Percentiles rank a stretch among this genome's conserved stretches.
phyloP scores from a whole-genome alignment of 768 basidiomycete genomes.

The Serendipita sp. region DNA sequence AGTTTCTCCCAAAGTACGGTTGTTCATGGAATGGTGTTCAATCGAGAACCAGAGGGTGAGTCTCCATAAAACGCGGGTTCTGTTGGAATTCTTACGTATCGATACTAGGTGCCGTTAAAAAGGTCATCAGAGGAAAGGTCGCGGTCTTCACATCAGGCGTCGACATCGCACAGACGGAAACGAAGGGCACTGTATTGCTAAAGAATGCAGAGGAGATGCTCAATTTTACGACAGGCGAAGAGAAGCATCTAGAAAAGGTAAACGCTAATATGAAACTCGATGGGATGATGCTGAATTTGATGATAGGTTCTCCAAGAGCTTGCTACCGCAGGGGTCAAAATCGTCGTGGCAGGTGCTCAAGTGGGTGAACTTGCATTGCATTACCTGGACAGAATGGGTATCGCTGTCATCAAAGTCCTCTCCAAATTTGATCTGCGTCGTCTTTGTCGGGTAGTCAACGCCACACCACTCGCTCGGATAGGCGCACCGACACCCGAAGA shows the following conservation, averaged over 20 bases:
- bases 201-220: slow-evolving; percentile 94
- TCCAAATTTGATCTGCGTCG: slow-evolving; percentile 96
- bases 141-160: slow-evolving; percentile 88
- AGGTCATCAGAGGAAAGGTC: slow-evolving; percentile 74
- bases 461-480: slow-evolving; percentile 88
- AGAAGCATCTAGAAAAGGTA: slow-evolving; percentile 85
- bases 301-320: slow-evolving; percentile 89
- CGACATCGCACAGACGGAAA: slow-evolving; percentile 93
- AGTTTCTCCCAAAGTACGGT: slow-evolving; percentile 72
- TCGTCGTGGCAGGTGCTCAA: slow-evolving; percentile 84
- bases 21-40: slow-evolving; percentile 96
- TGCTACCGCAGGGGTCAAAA: slow-evolving; percentile 84
- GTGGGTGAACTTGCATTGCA: slow-evolving; percentile 94
- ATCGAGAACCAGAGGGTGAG: slow-evolving; percentile 83
- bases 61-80: neutral
- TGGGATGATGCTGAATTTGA: neutral
- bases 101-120: slow-evolving; percentile 57
- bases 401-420: slow-evolving; percentile 91
- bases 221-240: slow-evolving; percentile 91
- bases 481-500: slow-evolving; percentile 96
- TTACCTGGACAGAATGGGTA: slow-evolving; percentile 85
- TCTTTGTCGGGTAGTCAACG: slow-evolving; percentile 87
- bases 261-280: neutral
- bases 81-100: neutral
- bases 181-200: slow-evolving; percentile 93